Percentiles rank a stretch among this genome's conserved stretches.
phyloP scores from a whole-genome alignment of 352 stramenopile species.

The Globisporangium sylvaticum region DNA sequence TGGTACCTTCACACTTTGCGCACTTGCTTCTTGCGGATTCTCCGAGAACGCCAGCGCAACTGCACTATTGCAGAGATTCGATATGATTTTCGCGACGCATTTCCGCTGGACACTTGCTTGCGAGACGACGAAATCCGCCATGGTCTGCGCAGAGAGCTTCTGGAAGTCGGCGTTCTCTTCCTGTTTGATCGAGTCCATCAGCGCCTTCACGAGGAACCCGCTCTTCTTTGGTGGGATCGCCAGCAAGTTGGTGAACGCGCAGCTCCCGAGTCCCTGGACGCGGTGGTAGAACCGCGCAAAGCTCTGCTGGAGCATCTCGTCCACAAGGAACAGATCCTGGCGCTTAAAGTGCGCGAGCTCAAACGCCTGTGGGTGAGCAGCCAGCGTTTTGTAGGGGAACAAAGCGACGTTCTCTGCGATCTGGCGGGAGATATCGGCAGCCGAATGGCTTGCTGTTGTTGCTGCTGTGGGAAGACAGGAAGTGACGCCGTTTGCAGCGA shows the following conservation, averaged over 20 bases:
- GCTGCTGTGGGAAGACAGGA: background rate
- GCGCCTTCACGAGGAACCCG: slow-evolving; percentile 70
- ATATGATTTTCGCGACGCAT: slow-evolving; percentile 74
- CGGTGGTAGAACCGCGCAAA: slow-evolving; percentile 48
- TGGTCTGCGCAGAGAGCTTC: slow-evolving; percentile 34
- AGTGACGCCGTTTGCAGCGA: slow-evolving; percentile 26
- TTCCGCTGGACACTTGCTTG: slow-evolving; percentile 56
- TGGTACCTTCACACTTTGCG: slow-evolving; percentile 2
- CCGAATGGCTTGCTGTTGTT: slow-evolving; percentile 18
- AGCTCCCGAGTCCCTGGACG: slow-evolving; percentile 61
- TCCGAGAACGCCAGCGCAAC: slow-evolving; percentile 26
- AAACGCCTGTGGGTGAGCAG: slow-evolving; percentile 30
- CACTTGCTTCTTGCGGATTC: slow-evolving; percentile 7
- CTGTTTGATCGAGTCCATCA: slow-evolving; percentile 79
- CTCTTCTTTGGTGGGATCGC: slow-evolving; percentile 60
- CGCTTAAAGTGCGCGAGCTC: slow-evolving; percentile 74
- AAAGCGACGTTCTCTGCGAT: slow-evolving; percentile 56
- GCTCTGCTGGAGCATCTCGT: slow-evolving; percentile 60
- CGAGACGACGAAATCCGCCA: slow-evolving; percentile 55
- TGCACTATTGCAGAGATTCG: slow-evolving; percentile 72
- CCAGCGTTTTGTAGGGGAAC: slow-evolving; percentile 48
- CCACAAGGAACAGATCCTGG: slow-evolving; percentile 77
- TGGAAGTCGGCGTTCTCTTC: slow-evolving; percentile 47
- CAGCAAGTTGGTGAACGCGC: slow-evolving; percentile 50
- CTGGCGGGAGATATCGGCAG: slow-evolving; percentile 45